phyloP scores from a whole-genome alignment of 2,329 filamentous ascomycete genomes.

The Talaromyces sp. region DNA sequence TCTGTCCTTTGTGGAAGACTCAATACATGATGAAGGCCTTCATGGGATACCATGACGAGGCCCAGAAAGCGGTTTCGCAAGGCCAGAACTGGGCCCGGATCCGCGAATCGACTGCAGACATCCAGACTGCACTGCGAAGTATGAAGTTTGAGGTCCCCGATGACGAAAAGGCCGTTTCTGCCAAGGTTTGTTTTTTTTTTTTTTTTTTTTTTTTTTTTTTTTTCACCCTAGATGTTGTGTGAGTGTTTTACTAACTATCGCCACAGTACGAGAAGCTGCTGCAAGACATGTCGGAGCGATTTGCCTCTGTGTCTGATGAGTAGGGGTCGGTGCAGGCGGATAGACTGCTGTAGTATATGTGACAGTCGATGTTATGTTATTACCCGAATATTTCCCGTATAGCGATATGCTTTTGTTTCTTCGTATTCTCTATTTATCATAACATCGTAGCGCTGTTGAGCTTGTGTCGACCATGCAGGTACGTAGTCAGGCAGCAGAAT shows the following conservation, averaged over 20 bases:
- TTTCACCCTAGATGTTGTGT: neutral
- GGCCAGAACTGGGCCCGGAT: conserved; percentile 91
- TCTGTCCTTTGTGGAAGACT: conserved; percentile 99
- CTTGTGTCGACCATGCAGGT: neutral
- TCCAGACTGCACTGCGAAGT: conserved; percentile 76
- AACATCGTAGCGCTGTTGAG: too few species aligned
- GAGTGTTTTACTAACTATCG: neutral
- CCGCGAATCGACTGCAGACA: conserved; percentile 78
- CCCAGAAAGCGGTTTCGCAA: conserved; percentile 88
- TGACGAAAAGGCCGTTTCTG: conserved; percentile 72
- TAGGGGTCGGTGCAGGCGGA: conserved; percentile 41
- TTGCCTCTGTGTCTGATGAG: conserved; percentile 92
- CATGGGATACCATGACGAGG: conserved; percentile 96
- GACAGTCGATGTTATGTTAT: neutral
- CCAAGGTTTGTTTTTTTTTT: conserved; percentile 73
- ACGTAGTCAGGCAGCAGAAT: conserved; percentile 10
- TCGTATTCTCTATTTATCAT: neutral
- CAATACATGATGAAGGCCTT: conserved; percentile 99
- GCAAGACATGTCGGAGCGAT: conserved; percentile 93
- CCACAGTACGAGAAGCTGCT: conserved; percentile 82
- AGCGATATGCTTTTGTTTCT: neutral
- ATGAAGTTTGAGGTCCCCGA: conserved; percentile 96
- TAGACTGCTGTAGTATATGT: conserved; percentile 9
- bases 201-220: too few species aligned
- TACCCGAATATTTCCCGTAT: conserved; percentile 4